These are phyloP conservation scores for Pseudonitzschia multiseries DNA, from an alignment of 108 stramenopile genomes.

Conservation along the genomic window DNA sequence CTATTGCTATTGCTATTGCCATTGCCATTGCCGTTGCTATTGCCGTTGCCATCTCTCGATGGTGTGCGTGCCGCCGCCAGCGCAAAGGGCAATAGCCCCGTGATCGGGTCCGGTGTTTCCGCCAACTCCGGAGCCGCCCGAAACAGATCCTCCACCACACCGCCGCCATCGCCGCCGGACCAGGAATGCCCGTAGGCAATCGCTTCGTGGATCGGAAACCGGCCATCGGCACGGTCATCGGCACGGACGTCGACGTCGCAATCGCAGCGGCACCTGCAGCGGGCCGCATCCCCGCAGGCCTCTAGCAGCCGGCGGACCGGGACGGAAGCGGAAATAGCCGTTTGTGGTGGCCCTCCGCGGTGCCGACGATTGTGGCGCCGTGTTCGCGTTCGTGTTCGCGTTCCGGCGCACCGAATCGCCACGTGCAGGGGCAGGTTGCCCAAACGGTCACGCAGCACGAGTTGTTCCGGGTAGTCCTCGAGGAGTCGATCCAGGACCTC, in stretches of 20 bases:
- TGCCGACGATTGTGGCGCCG: too few relatives aligned
- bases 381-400: neutral
- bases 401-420: conserved; percentile 13
- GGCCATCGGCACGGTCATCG: too few relatives aligned
- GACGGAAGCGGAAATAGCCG: too few relatives aligned
- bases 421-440: conserved; percentile 34
- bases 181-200: conserved; percentile 36
- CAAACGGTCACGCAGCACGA: conserved; percentile 11
- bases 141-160: too few relatives aligned
- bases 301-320: conserved; percentile 32
- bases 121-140: conserved; percentile 26
- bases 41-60: too few relatives aligned
- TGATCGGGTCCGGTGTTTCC: conserved; percentile 32
- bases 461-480: conserved; percentile 24
- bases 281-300: conserved; percentile 16
- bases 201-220: conserved; percentile 43
- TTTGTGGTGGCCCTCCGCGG: too few relatives aligned
- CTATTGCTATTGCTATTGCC: too few relatives aligned
- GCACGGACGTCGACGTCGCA: too few relatives aligned
- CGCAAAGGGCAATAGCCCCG: conserved; percentile 50
- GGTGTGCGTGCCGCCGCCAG: conserved; percentile 26
- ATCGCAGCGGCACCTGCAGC: too few relatives aligned
- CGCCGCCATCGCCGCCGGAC: conserved; percentile 29
- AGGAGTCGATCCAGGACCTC: conserved; percentile 22
- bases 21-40: too few relatives aligned